Evolutionary conservation across 306 rosid genomes (phyloP), one percentile per base, ranked within the genome.

Genomic region (Inga leiocalycina): DNA sequence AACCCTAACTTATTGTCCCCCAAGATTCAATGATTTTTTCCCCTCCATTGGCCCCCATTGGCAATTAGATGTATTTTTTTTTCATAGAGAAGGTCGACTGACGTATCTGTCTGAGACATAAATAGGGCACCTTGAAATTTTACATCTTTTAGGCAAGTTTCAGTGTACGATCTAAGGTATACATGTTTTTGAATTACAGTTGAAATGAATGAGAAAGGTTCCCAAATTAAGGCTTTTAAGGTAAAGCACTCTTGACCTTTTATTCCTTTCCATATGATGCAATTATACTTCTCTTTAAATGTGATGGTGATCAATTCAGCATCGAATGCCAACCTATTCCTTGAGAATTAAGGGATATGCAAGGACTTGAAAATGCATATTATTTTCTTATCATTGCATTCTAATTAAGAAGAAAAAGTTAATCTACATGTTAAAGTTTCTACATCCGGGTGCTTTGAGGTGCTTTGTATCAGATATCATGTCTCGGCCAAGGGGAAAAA

Each of bases 1-100:
- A 85, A 59, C 74, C 75, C 46, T 41, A 79, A 75, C 70, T 81
- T 59, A 79, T 79, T 82, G 83, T 83, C 56, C 82, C 80, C 69
- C 84, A 49, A 57, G 83, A 86, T 82, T 77, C 85, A 80, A 80
- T 86, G 89, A 78, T 30, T 34, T 74, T 65, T 81, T 68, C 51
- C 61, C 15, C 15, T 13, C 76, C 46, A 35, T 39, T 71, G 69
- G 74, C 77, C 32, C 22, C 24, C 74, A 43, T 84, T 51, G 80
- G 79, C 43, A 79, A 84, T 85, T 82, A 67, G 81, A 80, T 89
- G 89, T 90, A 85, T 78, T 80, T 90, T 90, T 90, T 80, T 73
- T 27, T 27, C 30, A 69, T 76, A 86, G 88, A 88, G 84, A 82
- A 49, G 85, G 86, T 81, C 83, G 79, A 83, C 43, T 76, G 81